Evolutionary conservation across 441 rosid species (phyloP).

Genomic region (Populus tomentosa): DNA sequence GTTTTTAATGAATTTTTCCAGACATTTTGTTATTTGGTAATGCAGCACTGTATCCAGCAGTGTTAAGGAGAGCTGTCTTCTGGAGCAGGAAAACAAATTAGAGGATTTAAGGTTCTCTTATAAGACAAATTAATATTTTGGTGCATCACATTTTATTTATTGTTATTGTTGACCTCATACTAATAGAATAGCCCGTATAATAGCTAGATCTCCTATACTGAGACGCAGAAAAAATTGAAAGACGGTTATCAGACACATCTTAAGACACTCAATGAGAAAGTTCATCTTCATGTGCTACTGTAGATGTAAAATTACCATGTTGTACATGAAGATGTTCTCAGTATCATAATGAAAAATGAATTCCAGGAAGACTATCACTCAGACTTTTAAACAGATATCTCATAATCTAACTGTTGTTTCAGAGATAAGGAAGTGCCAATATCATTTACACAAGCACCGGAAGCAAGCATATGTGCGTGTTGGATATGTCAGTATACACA

Average conservation of each 20-base stretch:
- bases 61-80: not conserved
- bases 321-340: not conserved
- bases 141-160: not conserved
- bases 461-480: not conserved
- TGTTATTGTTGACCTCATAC: not conserved
- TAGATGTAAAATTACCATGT: not conserved
- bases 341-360: not conserved
- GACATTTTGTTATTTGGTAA: not conserved
- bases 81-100: not conserved
- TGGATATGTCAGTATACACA: not conserved
- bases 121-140: not conserved
- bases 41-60: not conserved
- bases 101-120: not conserved
- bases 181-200: not conserved
- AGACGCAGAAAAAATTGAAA: not conserved
- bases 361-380: not conserved
- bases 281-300: not conserved
- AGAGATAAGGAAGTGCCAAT: not conserved
- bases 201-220: not conserved
- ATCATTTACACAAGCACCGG: not conserved
- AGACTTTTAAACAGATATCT: not conserved
- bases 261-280: not conserved
- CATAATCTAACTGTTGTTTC: not conserved
- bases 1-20: not conserved
- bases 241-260: not conserved